phyloP scores from a whole-genome alignment of 176 grass and related monocot species.

The Aegilops bicornis region DNA sequence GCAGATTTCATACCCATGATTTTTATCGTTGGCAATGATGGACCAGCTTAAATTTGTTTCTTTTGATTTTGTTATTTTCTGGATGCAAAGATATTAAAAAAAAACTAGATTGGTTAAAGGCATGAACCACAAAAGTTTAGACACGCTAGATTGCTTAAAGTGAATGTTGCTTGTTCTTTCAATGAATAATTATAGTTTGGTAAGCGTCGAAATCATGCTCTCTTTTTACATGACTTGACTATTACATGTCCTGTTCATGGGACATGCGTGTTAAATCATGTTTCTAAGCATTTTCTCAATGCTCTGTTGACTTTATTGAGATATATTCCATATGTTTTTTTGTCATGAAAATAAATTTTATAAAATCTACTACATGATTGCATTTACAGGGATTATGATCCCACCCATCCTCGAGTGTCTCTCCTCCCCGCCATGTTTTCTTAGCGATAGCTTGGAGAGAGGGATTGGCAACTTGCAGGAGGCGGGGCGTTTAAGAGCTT shows the following conservation, averaged over 20 bases:
- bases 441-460: not conserved
- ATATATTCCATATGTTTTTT: not conserved
- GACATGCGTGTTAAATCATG: not conserved
- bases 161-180: not conserved
- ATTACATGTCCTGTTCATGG: not conserved
- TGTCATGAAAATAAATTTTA: not conserved
- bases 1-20: no score
- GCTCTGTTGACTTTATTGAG: not conserved
- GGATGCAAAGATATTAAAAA: no score
- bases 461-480: not conserved
- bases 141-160: not conserved
- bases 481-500: not conserved
- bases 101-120: not conserved
- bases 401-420: not conserved
- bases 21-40: no score
- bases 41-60: no score
- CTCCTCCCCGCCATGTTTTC: not conserved
- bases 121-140: not conserved
- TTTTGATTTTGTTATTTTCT: no score
- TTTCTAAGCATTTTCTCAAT: not conserved
- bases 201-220: not conserved
- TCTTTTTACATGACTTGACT: not conserved
- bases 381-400: not conserved
- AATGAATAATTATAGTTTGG: not conserved
- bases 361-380: not conserved